Base-by-base conservation (phyloP, 495 filamentous ascomycete genomes). In the Filosporella fistucella region DNA sequence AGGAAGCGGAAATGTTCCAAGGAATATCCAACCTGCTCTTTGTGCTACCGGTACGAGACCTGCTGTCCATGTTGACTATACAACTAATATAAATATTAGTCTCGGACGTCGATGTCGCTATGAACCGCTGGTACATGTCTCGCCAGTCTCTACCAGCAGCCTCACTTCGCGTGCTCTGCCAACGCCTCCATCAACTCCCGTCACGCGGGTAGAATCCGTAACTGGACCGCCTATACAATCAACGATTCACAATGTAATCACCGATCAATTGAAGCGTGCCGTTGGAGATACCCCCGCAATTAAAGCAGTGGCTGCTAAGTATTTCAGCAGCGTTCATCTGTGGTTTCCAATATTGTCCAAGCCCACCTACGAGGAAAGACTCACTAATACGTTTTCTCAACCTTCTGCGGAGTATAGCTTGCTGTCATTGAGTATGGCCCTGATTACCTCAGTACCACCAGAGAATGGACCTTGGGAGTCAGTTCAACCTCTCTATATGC, bases 311-410 rank as follows among this genome's bases (percentile, higher is more conserved):
- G 52, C 59, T 0, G 41, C 34, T 4, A 49, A 50, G 8, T 70
- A 64, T 42, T 70, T 70, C 33, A 35, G 36, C 11, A 56, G 52
- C 28, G 49, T 68, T 7, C 67, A 70, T 54, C 36, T 34, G 23
- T 73, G 71, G 74, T 67, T 76, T 57, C 74, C 72, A 12, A 64
- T 76, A 40, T 49, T 76, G 16, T 73, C 69, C 1, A 63, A 63
- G 43, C 68, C 67, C 42, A 56, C 64, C 4, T 68, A 70, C 45
- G 53, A 54, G 32, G 54, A 44, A 23, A 54, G 45, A 8, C 37
- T 69, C 1, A 48, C 56, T 7, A 61, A 58, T n/a, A 57, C 61
- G 1, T 52, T 68, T 7, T 53, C 57, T 28, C 58, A 68, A 20
- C 63, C 63, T 10, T 60, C 66, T 8, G 60, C 71, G 0, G 72